A percentile compares a stretch with the other conserved stretches of the same genome.
Evolutionary conservation across 441 rosid genomes (phyloP).

Genomic region (Geranium incanum): DNA sequence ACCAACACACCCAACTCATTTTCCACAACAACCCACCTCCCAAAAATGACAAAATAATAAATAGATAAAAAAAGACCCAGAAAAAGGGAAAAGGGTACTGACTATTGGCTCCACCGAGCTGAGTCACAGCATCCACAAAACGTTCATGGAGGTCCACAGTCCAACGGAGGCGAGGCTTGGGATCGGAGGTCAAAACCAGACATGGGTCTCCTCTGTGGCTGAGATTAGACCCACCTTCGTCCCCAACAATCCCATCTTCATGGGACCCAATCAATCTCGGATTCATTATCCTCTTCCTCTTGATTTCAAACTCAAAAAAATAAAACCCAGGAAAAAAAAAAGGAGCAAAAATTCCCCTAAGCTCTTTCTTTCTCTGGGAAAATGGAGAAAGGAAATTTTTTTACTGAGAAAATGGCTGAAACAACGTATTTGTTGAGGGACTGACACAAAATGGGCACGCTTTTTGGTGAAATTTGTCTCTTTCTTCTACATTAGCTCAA

Average conservation of each 20-base stretch:
- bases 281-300: constrained; percentile 23
- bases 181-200: constrained; percentile 57
- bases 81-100: constrained; percentile 12
- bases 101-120: constrained; percentile 71
- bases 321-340: background rate
- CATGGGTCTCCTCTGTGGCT: constrained; percentile 33
- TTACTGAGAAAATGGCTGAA: background rate
- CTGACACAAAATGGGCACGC: constrained; percentile 1
- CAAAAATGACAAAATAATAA: constrained; percentile 1
- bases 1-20: background rate
- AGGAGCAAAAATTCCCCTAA: background rate
- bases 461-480: background rate
- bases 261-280: constrained; percentile 35
- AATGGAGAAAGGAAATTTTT: background rate
- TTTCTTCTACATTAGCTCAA: background rate
- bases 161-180: constrained; percentile 72
- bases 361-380: background rate
- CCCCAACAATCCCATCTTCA: constrained; percentile 25
- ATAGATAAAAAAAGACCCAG: background rate
- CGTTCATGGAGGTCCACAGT: constrained; percentile 65
- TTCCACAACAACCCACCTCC: background rate
- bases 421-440: background rate
- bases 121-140: constrained; percentile 61
- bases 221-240: constrained; percentile 26
- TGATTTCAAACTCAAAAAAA: background rate